These are phyloP conservation scores for Fusarium domesticum DNA, from an alignment of 2,329 filamentous ascomycete species.

Conservation along the genomic window DNA sequence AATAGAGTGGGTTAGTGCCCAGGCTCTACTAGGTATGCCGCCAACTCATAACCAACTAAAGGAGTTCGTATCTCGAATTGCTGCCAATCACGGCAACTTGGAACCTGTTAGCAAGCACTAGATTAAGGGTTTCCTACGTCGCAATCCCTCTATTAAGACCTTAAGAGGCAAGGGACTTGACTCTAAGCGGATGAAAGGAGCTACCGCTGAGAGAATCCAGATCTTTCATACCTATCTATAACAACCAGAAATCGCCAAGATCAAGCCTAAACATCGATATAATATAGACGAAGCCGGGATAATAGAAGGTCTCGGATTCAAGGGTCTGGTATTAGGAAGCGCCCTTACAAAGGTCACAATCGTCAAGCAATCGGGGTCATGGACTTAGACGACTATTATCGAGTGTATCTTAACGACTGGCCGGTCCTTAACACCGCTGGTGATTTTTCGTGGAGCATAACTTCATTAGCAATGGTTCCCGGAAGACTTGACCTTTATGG, in stretches of 20 bases:
- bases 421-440: slow-evolving; percentile 2
- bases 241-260: no score
- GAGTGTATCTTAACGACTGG: slow-evolving; percentile 6
- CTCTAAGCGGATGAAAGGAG: no score
- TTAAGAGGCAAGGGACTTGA: not conserved
- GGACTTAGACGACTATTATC: slow-evolving; percentile 7
- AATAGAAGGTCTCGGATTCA: no score
- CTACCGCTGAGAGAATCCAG: no score
- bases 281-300: no score
- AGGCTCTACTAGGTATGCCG: not conserved
- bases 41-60: not conserved
- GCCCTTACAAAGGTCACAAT: not conserved
- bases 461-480: slow-evolving; percentile 11
- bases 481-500: slow-evolving; percentile 7
- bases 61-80: not conserved
- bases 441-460: slow-evolving; percentile 11
- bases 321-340: not conserved
- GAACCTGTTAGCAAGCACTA: not conserved
- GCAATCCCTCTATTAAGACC: not conserved
- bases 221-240: no score
- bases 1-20: not conserved
- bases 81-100: not conserved
- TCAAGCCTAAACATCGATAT: no score
- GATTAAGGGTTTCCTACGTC: not conserved
- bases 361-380: not conserved